Conservation (phyloP, 208 protist genomes). For the Trypanosoma brucei region DNA sequence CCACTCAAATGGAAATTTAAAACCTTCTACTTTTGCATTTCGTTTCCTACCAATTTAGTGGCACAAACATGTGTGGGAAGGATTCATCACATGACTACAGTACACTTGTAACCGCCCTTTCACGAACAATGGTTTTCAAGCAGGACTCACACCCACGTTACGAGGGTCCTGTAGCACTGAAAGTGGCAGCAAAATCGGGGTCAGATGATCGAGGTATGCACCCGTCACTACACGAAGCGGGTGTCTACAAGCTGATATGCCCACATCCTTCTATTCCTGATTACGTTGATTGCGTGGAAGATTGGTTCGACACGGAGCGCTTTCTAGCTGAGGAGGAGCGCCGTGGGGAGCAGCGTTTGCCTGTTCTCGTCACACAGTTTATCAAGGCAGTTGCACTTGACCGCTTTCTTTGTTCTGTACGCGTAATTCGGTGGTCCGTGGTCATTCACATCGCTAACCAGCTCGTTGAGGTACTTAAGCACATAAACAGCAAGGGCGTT, state of each 20-base stretch:
- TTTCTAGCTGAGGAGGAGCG: slow-evolving; percentile 10
- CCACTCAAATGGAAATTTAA: too few relatives aligned
- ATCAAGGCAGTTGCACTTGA: slow-evolving; percentile 26
- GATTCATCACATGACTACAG: slow-evolving; percentile 4
- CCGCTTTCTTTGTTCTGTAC: slow-evolving; percentile 27
- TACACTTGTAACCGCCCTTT: slow-evolving; percentile 4
- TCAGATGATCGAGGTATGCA: not conserved
- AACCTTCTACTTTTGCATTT: too few relatives aligned
- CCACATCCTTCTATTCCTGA: slow-evolving; percentile 27
- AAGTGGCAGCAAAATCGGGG: slow-evolving; percentile 6
- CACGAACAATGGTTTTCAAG: slow-evolving; percentile 15
- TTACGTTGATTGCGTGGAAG: slow-evolving; percentile 28
- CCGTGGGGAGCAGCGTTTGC: slow-evolving; percentile 6
- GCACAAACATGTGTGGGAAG: too few relatives aligned
- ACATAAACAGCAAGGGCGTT: slow-evolving; percentile 27
- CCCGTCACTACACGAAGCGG: slow-evolving; percentile 14
- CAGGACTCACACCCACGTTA: slow-evolving; percentile 10
- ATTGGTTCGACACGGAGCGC: slow-evolving; percentile 14
- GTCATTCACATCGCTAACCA: slow-evolving; percentile 15
- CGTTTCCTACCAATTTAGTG: too few relatives aligned
- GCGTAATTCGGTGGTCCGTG: slow-evolving; percentile 21
- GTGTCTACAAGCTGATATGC: slow-evolving; percentile 15
- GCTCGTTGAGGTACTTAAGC: slow-evolving; percentile 18
- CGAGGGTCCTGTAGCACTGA: slow-evolving; percentile 26
- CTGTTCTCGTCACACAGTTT: slow-evolving; percentile 31